phyloP scores from a whole-genome alignment of 345 rosid genomes.

The Linum lewisii region DNA sequence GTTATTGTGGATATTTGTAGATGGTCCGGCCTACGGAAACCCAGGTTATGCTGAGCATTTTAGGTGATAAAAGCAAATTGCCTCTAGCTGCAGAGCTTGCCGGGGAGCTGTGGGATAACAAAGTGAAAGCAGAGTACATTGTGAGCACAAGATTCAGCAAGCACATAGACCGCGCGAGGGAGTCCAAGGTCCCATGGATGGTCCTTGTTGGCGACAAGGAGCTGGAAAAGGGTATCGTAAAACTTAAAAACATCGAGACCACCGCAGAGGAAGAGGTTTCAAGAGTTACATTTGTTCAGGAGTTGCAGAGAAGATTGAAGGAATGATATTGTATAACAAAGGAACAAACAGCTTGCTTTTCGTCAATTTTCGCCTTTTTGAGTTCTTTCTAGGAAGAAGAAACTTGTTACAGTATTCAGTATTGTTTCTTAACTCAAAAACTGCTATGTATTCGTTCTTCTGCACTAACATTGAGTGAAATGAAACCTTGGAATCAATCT shows the following conservation, averaged over 20 bases:
- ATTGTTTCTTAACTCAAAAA: no score
- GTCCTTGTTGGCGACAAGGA: conserved; percentile 57
- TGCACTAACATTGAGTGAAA: no score
- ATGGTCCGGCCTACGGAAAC: conserved; percentile 61
- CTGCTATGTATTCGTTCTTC: no score
- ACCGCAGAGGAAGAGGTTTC: conserved; percentile 37
- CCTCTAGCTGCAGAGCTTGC: conserved; percentile 53
- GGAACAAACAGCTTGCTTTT: no score
- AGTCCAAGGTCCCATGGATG: conserved; percentile 51
- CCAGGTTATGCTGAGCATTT: conserved; percentile 53
- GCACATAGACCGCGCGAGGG: conserved; percentile 44
- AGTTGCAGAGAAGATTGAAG: conserved; percentile 25
- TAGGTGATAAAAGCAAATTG: conserved; percentile 39
- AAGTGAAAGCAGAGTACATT: conserved; percentile 54
- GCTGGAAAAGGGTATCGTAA: conserved; percentile 48
- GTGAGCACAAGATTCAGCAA: conserved; percentile 51
- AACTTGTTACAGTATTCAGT: no score
- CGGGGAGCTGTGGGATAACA: conserved; percentile 51
- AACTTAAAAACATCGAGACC: conserved; percentile 43
- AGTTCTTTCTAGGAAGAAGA: no score
- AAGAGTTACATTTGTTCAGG: conserved; percentile 37
- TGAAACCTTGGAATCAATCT: no score
- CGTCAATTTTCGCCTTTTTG: no score
- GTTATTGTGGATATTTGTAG: no score
- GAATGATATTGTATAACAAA: no score